Evolutionary conservation across 192 early-diverging fungal genomes (phyloP), one percentile per base, ranked within the genome.

Genomic region (Coemansia nantahalensis): DNA sequence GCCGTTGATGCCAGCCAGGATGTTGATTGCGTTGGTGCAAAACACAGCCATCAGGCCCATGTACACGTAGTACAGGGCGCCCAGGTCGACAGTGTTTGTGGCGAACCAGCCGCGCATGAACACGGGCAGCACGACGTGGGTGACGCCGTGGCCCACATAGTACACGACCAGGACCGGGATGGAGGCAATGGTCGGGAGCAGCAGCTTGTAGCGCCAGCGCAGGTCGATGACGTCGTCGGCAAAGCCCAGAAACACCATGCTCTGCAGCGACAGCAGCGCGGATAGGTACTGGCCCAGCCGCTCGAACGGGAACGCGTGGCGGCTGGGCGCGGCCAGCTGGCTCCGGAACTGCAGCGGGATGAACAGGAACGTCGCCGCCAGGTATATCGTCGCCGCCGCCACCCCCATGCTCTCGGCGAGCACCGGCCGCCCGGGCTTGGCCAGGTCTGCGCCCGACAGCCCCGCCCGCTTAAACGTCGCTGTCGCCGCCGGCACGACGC

Each of bases 21-120:
- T 97, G 60, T 99, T 99, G 77, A 99, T 97, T 14, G 91, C 88
- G 59, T 99, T 92, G 10, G 97, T 99, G 48, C 90, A 95, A 63
- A 99, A 99, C 18, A 94, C 88, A 26, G 86, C 82, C 45, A 97
- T 79, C 54, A 88, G 65, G 0, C 80, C 82, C 84, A 98, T 97
- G 58, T 93, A 97, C 13, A 87, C 74, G 76, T 99, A 99, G 77
- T 99, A 99, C 3, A 98, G 66, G 47, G 55, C 78, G 84, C 92
- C 94, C 13, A 99, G 67, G 59, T 95, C 84, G 6, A 95, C 73
- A 16, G 88, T 48, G 12, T 62, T 64, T 3, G 80, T 78, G 2
- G 86, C 89, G 9, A 95, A 63, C 39, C 85, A 75, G 0, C 81
- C 62, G 3, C 93, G 80, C 49, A 99, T 62, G 22, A 85, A 88